Evolutionary conservation across 805 yeast genomes (phyloP).

Genomic region (Naumovozyma baii): DNA sequence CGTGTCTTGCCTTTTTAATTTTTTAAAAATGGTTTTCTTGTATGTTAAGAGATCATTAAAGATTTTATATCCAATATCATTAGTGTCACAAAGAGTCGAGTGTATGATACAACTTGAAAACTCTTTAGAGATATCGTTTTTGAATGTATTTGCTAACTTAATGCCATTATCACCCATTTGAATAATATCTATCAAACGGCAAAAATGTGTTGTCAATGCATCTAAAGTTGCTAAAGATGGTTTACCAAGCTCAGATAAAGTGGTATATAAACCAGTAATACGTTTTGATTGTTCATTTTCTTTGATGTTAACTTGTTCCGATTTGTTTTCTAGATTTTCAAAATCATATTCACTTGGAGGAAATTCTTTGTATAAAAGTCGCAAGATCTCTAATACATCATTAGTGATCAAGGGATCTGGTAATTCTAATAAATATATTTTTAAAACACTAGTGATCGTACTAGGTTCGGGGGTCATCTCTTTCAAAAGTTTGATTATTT

Average conservation of each 20-base stretch:
- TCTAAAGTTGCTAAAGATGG: slow-evolving; percentile 71
- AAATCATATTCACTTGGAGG: slow-evolving; percentile 23
- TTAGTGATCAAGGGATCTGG: slow-evolving; percentile 69
- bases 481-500: slow-evolving; percentile 26
- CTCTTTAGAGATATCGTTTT: slow-evolving; percentile 48
- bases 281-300: slow-evolving; percentile 31
- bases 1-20: slow-evolving; percentile 34
- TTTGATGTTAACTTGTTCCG: background rate
- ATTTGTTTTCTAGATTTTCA: slow-evolving; percentile 5
- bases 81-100: slow-evolving; percentile 41
- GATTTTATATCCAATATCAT: slow-evolving; percentile 48
- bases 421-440: slow-evolving; percentile 65
- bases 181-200: slow-evolving; percentile 48
- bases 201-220: slow-evolving; percentile 68
- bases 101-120: slow-evolving; percentile 50
- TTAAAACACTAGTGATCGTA: slow-evolving; percentile 56
- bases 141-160: slow-evolving; percentile 32
- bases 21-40: slow-evolving; percentile 55
- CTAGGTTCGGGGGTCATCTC: slow-evolving; percentile 38
- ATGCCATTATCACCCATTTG: slow-evolving; percentile 34
- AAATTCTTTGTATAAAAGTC: slow-evolving; percentile 51
- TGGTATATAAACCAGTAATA: slow-evolving; percentile 53
- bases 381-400: slow-evolving; percentile 55
- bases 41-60: slow-evolving; percentile 52
- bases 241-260: slow-evolving; percentile 56